Conservation (phyloP, 2,329 filamentous ascomycete species). For the Diaporthe sp. region DNA sequence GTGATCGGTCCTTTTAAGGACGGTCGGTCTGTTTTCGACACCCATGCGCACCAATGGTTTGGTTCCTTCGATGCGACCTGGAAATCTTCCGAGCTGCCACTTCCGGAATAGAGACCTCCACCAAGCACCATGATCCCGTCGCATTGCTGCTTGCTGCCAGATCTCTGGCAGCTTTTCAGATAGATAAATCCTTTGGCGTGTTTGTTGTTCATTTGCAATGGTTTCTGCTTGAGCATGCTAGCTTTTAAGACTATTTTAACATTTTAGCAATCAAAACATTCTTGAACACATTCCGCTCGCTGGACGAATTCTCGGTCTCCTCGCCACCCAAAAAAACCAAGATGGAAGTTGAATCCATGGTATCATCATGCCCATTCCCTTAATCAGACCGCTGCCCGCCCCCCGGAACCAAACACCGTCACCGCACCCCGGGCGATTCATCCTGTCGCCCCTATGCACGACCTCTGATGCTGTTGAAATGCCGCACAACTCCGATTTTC, state of each 20-base stretch:
- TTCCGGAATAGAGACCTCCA: constrained; percentile 26
- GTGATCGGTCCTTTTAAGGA: constrained; percentile 22
- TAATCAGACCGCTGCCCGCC: neutral
- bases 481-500: constrained; percentile 28
- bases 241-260: neutral
- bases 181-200: neutral
- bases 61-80: constrained; percentile 6
- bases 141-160: neutral
- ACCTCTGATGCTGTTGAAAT: constrained; percentile 39
- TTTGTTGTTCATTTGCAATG: neutral
- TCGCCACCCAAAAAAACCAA: constrained; percentile 24
- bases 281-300: neutral
- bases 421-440: constrained; percentile 22
- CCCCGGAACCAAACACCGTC: constrained; percentile 15
- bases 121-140: neutral
- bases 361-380: constrained; percentile 25
- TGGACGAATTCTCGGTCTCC: neutral
- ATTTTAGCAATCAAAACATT: neutral
- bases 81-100: constrained; percentile 18
- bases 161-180: neutral
- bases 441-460: constrained; percentile 20
- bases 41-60: constrained; percentile 28
- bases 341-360: constrained; percentile 41
- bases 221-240: neutral
- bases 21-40: neutral